A percentile compares a stretch with the other conserved stretches of the same genome.
These are phyloP conservation scores for Botryococcus braunii DNA, from an alignment of 163 green algal genomes.

Conservation along the genomic window DNA sequence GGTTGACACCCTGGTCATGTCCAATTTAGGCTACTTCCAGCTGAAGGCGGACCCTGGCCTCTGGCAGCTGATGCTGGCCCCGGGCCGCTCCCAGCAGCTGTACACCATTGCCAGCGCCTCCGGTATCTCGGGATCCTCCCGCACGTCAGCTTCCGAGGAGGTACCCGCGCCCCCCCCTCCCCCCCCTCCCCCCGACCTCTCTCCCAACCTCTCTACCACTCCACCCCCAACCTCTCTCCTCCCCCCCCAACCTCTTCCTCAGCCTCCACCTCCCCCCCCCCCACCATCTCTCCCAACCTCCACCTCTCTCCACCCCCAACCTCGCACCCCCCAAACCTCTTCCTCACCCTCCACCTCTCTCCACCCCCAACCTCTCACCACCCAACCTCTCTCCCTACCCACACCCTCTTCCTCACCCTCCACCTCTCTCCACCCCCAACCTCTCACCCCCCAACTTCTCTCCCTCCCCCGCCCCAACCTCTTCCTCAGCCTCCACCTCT, in stretches of 20 bases:
- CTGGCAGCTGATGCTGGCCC: constrained; percentile 54
- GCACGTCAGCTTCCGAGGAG: neutral
- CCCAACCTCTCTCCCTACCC: neutral
- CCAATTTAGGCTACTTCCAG: constrained; percentile 98
- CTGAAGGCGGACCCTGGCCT: constrained; percentile 77
- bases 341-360: neutral
- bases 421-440: neutral
- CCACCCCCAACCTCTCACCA: neutral
- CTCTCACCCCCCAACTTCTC: no score
- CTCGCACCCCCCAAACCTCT: no score
- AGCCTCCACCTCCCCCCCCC: neutral
- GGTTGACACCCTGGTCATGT: constrained; percentile 94
- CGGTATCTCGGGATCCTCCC: constrained; percentile 3
- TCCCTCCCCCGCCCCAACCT: no score
- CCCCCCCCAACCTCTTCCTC: neutral
- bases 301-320: no score
- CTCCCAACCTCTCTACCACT: neutral
- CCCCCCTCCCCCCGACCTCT: neutral
- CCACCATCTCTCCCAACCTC: neutral
- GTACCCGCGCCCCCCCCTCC: constrained; percentile 1
- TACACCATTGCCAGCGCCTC: constrained; percentile 54
- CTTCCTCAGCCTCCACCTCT: no score
- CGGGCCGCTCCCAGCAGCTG: constrained; percentile 53
- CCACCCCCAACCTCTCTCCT: neutral
- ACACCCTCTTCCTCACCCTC: neutral